Conservation (phyloP, 768 basidiomycete genomes). For the Leccinellum rugosiceps region DNA sequence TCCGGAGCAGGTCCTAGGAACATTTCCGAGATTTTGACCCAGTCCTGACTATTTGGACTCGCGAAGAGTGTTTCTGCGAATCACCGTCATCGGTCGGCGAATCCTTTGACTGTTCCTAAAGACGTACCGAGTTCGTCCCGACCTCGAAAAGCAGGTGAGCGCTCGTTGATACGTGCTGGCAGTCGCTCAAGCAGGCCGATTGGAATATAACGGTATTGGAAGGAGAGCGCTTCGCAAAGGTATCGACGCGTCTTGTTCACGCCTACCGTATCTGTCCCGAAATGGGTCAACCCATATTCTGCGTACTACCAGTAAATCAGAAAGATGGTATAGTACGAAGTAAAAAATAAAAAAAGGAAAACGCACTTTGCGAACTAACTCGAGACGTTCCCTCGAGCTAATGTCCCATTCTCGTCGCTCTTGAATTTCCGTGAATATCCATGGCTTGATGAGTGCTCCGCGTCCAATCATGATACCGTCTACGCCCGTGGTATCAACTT, state of each 20-base stretch:
- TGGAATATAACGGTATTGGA: constrained; percentile 95
- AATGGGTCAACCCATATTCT: constrained; percentile 83
- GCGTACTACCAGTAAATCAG: constrained; percentile 56
- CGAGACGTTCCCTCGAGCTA: constrained; percentile 77
- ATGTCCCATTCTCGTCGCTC: constrained; percentile 94
- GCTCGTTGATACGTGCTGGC: constrained; percentile 84
- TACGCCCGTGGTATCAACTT: constrained; percentile 75
- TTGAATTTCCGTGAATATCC: constrained; percentile 95
- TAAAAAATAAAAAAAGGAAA: not conserved
- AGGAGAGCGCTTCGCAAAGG: constrained; percentile 92
- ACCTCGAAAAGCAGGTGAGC: constrained; percentile 84
- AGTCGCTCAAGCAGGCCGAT: constrained; percentile 85
- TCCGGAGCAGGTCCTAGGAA: constrained; percentile 88
- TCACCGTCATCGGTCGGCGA: not conserved
- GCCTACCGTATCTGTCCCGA: constrained; percentile 84
- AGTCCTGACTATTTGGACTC: constrained; percentile 75
- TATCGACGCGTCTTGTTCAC: constrained; percentile 90
- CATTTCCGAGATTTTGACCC: constrained; percentile 95
- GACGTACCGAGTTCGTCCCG: constrained; percentile 80
- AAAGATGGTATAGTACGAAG: not conserved
- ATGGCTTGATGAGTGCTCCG: constrained; percentile 94
- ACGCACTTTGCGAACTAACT: constrained; percentile 69
- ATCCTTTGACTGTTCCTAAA: not conserved
- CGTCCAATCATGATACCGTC: constrained; percentile 96
- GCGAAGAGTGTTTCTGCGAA: constrained; percentile 78